A percentile compares a stretch with the other conserved stretches of the same genome.
Conservation (phyloP, 768 basidiomycete genomes). For the Trametes cubensis region DNA sequence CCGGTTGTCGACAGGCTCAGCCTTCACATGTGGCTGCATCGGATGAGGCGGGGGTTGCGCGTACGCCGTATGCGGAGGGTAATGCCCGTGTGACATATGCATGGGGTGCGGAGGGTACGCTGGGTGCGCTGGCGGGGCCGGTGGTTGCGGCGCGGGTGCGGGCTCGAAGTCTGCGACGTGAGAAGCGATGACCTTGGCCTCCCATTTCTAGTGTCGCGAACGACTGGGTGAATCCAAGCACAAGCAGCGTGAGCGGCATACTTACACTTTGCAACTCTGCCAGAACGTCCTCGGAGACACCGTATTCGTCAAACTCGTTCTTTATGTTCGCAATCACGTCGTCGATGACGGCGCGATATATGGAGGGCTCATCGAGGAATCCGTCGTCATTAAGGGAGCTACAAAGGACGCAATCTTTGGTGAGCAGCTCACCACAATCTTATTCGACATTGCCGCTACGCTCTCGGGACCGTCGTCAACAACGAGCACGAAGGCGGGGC, state of each 20-base stretch:
- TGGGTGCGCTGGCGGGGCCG: constrained; percentile 51
- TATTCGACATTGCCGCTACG: constrained; percentile 78
- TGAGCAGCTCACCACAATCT: constrained; percentile 95
- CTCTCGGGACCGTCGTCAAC: constrained; percentile 37
- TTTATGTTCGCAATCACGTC: constrained; percentile 89
- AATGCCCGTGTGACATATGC: constrained; percentile 50
- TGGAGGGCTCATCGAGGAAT: constrained; percentile 70
- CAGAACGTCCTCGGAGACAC: constrained; percentile 86
- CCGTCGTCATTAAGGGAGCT: constrained; percentile 37
- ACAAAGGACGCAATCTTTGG: constrained; percentile 55
- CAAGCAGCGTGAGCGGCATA: constrained; percentile 30
- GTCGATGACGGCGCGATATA: constrained; percentile 95
- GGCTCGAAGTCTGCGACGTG: constrained; percentile 93
- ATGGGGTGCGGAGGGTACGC: constrained; percentile 37
- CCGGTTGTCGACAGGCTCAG: constrained; percentile 72
- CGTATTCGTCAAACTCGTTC: constrained; percentile 95
- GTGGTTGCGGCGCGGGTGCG: constrained; percentile 44
- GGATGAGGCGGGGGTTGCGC: constrained; percentile 43
- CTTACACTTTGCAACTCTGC: constrained; percentile 87
- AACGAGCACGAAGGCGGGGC: constrained; percentile 36
- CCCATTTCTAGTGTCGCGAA: constrained; percentile 78
- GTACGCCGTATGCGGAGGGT: constrained; percentile 57
- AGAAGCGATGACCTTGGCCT: constrained; percentile 90
- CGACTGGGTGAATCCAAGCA: constrained; percentile 23
- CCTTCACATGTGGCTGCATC: constrained; percentile 58